phyloP scores from a whole-genome alignment of 106 monocot genomes.

The Iris macrosiphon region DNA sequence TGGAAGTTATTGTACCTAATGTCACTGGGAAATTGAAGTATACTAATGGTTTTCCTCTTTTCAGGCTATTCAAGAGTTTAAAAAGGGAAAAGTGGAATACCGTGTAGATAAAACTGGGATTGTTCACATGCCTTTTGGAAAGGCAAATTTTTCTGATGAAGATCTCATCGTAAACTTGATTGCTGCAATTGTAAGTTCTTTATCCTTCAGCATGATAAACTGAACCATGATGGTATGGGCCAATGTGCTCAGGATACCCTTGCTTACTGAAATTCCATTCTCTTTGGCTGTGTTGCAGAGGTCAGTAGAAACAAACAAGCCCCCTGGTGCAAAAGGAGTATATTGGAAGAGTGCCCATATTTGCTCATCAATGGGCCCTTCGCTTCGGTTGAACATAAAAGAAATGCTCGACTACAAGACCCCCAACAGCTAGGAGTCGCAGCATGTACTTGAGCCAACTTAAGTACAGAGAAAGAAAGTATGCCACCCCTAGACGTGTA shows the following conservation, averaged over 20 bases:
- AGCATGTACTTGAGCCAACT: too few species aligned
- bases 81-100: constrained; percentile 97
- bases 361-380: constrained; percentile 99
- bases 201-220: background rate
- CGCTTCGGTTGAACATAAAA: constrained; percentile 67
- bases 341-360: constrained; percentile 95
- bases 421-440: constrained; percentile 12
- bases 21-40: too few species aligned
- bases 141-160: constrained; percentile 72
- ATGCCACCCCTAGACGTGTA: too few species aligned
- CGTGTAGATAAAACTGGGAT: constrained; percentile 95
- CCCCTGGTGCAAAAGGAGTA: constrained; percentile 89
- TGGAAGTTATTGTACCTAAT: too few species aligned
- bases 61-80: constrained; percentile 96
- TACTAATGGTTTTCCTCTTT: constrained; percentile 7
- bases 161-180: constrained; percentile 81
- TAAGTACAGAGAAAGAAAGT: too few species aligned
- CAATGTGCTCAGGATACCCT: too few species aligned
- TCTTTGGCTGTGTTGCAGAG: constrained; percentile 26
- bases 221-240: too few species aligned
- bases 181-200: constrained; percentile 65
- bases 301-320: constrained; percentile 93
- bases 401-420: constrained; percentile 93
- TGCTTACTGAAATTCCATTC: background rate
- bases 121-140: constrained; percentile 91